Evolutionary conservation across 805 yeast species (phyloP), one percentile per base, ranked within the genome.

Genomic region (Gaillardinia entomophila): DNA sequence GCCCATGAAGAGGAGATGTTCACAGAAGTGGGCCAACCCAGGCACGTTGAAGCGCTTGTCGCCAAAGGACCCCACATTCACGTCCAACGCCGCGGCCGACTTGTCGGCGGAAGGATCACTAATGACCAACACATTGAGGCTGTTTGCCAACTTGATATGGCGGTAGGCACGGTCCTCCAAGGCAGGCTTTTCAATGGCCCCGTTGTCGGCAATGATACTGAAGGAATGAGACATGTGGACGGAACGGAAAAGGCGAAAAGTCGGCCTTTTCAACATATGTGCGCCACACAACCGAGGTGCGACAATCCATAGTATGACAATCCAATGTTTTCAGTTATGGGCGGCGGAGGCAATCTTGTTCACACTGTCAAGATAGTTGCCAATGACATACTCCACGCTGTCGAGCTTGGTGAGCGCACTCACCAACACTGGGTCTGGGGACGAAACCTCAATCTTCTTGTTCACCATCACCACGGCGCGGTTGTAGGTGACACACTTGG

Each of bases 141-240:
- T 65, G 49, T 83, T 84, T 13, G 51, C 45, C 26, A 82, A 58
- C 35, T 73, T 63, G 43, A 90, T 64, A 30, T 79, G 60, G 26
- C 87, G 71, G 53, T 92, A 92, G 23, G 68, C 56, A 33, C 97
- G 68, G 45, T 89, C 86, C 56, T 90, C 97, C 20, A 68, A 55
- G 14, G 69, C 56, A 0, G 81, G 78, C 45, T 71, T 73, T 14
- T 53, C 60, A 14, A 66, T 60, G 13, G 39, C 42, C 17, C 46
- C 22, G 33, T 53, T 42, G 26, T 58, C 63, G 6, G 67, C 63
- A 29, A 58, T 36, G 2, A 48, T 24, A 4, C 47, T 41, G 35
- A 36, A 43, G 12, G 29, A 14, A 16, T n/a, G 19, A 4, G 25
- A 12, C 17, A 12, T 19, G 12, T 6, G 11, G 30, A 16, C 19